Conservation (phyloP, 768 basidiomycete genomes). For the Boletus vermiculosoides region DNA sequence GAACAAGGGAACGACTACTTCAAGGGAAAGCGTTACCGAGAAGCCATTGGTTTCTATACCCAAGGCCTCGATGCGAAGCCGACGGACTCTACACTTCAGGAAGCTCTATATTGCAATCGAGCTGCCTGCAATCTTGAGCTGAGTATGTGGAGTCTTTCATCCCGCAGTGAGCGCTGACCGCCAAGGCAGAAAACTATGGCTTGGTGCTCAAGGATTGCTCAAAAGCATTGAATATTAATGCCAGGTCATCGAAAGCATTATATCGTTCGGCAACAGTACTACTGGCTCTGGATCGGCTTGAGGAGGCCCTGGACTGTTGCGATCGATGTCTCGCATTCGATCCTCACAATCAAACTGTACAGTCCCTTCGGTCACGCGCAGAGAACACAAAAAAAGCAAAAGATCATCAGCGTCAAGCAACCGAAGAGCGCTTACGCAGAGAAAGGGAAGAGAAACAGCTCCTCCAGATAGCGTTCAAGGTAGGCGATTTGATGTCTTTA, state of each 20-base stretch:
- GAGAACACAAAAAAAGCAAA: slow-evolving; percentile 46
- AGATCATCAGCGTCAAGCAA: slow-evolving; percentile 51
- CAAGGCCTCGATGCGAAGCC: slow-evolving; percentile 88
- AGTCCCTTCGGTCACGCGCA: slow-evolving; percentile 47
- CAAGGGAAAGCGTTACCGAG: slow-evolving; percentile 79
- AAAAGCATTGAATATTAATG: slow-evolving; percentile 60
- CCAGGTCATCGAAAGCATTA: slow-evolving; percentile 73
- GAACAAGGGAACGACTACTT: slow-evolving; percentile 96
- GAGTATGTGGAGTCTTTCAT: slow-evolving; percentile 43
- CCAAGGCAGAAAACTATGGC: slow-evolving; percentile 76
- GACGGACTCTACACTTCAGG: slow-evolving; percentile 52
- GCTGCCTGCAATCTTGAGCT: slow-evolving; percentile 93
- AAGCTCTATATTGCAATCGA: slow-evolving; percentile 81
- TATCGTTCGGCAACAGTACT: slow-evolving; percentile 84
- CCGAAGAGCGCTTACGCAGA: slow-evolving; percentile 45
- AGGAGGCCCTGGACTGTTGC: slow-evolving; percentile 86
- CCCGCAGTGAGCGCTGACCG: not conserved
- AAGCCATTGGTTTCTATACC: slow-evolving; percentile 87
- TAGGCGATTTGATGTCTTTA: slow-evolving; percentile 34
- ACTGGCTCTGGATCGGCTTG: slow-evolving; percentile 64
- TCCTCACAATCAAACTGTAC: slow-evolving; percentile 53
- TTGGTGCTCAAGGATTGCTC: slow-evolving; percentile 85
- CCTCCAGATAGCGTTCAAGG: slow-evolving; percentile 63
- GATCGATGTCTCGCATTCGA: slow-evolving; percentile 63
- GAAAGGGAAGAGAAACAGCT: slow-evolving; percentile 52